phyloP scores from a whole-genome alignment of 768 basidiomycete genomes.

The Leucocoprinus birnbaumii region DNA sequence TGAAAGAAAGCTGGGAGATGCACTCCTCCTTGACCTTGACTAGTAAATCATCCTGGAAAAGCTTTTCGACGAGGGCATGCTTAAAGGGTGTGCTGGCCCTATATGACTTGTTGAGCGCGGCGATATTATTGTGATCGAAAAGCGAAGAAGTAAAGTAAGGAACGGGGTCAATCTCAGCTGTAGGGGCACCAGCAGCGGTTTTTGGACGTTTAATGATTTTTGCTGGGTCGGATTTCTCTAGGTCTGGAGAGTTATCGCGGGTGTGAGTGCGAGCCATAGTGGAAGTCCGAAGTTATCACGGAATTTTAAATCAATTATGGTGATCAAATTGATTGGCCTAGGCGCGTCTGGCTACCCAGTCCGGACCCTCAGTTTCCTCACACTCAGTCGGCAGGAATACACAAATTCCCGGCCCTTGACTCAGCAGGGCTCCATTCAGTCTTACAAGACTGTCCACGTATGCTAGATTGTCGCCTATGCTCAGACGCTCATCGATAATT shows the following conservation, averaged over 20 bases:
- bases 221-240: conserved; percentile 15
- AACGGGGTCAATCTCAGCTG: conserved; percentile 27
- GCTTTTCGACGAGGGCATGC: conserved; percentile 73
- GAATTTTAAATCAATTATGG: neutral
- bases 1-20: conserved; percentile 71
- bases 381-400: too few relatives aligned
- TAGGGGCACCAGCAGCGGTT: conserved; percentile 19
- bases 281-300: neutral
- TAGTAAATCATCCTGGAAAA: conserved; percentile 84
- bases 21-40: conserved; percentile 83
- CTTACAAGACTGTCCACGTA: too few relatives aligned
- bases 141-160: conserved; percentile 49
- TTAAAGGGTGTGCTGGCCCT: conserved; percentile 67
- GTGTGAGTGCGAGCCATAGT: conserved; percentile 45
- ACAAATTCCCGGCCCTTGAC: too few relatives aligned
- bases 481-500: too few relatives aligned
- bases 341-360: neutral
- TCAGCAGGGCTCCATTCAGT: too few relatives aligned
- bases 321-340: conserved; percentile 4
- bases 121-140: conserved; percentile 55
- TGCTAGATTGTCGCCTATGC: too few relatives aligned
- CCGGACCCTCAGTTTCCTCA: too few relatives aligned
- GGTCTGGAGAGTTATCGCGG: conserved; percentile 41
- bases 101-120: conserved; percentile 57
- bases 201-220: conserved; percentile 26